A percentile compares a stretch with the other conserved stretches of the same genome.
Evolutionary conservation across 2,329 filamentous ascomycete species (phyloP).

Genomic region (Plectosphaerella plurivora): DNA sequence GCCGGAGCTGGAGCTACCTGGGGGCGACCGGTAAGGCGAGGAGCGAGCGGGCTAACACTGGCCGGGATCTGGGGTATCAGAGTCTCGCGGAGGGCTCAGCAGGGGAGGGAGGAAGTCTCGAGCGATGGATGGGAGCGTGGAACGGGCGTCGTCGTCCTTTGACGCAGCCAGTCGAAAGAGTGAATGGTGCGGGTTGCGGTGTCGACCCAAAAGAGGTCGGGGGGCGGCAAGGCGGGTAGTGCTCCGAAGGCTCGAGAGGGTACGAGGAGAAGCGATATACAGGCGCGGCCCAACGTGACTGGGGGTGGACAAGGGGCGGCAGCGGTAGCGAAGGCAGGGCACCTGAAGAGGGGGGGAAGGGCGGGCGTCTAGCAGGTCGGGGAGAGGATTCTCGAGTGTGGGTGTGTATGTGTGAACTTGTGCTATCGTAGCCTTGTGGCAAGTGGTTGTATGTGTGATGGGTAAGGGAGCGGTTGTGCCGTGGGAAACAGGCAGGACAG

Average conservation of each 20-base stretch:
- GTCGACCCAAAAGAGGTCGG: conserved; percentile 4
- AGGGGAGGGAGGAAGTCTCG: conserved; percentile 13
- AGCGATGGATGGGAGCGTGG: background rate
- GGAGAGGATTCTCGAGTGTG: background rate
- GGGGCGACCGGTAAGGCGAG: background rate
- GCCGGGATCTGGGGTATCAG: background rate
- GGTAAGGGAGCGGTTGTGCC: background rate
- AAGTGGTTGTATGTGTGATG: background rate
- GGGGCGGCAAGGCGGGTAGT: conserved; percentile 3
- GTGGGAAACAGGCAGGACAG: background rate
- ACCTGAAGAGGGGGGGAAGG: background rate
- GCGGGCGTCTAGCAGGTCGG: background rate
- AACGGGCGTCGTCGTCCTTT: background rate
- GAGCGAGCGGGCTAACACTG: no score
- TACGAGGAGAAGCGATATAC: background rate
- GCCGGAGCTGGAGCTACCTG: background rate
- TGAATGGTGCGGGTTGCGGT: conserved; percentile 5
- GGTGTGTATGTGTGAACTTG: background rate
- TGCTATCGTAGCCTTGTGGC: background rate
- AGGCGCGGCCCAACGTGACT: background rate
- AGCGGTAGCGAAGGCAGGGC: background rate
- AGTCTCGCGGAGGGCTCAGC: conserved; percentile 5
- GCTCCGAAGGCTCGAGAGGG: conserved; percentile 2
- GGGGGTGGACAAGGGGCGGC: background rate
- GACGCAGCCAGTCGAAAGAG: conserved; percentile 10